Evolutionary conservation across 2,329 filamentous ascomycete genomes (phyloP).

Genomic region (Colletotrichum horii): DNA sequence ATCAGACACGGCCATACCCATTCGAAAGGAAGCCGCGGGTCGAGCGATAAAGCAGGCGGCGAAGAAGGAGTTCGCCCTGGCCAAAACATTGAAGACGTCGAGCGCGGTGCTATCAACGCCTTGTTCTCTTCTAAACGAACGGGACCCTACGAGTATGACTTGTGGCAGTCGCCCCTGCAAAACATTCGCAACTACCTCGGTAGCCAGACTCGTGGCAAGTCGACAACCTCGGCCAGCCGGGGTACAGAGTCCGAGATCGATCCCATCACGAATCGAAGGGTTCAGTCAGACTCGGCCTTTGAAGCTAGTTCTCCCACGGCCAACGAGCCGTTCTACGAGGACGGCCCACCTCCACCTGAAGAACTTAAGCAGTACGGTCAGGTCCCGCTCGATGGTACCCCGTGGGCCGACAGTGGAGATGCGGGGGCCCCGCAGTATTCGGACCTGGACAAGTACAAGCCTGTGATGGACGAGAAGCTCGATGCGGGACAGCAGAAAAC

Average conservation of each 20-base stretch:
- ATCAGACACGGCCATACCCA: slow-evolving; percentile 29
- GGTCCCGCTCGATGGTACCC: slow-evolving; percentile 32
- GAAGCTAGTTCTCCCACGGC: slow-evolving; percentile 1
- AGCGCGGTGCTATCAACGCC: slow-evolving; percentile 49
- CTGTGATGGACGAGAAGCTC: slow-evolving; percentile 32
- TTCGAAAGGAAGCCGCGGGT: slow-evolving; percentile 32
- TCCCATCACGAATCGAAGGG: slow-evolving; percentile 63
- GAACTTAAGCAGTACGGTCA: slow-evolving; percentile 41
- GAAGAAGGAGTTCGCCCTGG: slow-evolving; percentile 44
- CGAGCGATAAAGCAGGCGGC: slow-evolving; percentile 38
- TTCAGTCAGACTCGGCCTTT: slow-evolving; percentile 28
- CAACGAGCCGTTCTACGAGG: slow-evolving; percentile 32
- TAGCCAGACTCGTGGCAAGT: slow-evolving; percentile 5
- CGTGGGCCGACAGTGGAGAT: slow-evolving; percentile 24
- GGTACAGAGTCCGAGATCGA: slow-evolving; percentile 53
- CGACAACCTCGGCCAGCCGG: neutral
- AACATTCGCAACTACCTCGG: slow-evolving; percentile 38
- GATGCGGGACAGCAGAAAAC: slow-evolving; percentile 23
- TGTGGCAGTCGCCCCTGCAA: slow-evolving; percentile 35
- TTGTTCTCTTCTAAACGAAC: slow-evolving; percentile 40
- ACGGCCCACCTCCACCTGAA: slow-evolving; percentile 36
- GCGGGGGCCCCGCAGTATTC: slow-evolving; percentile 15
- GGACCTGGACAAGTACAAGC: slow-evolving; percentile 41
- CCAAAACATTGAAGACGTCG: slow-evolving; percentile 48
- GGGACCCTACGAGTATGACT: slow-evolving; percentile 25